A percentile compares a stretch with the other conserved stretches of the same genome.
phyloP scores from a whole-genome alignment of 805 yeast genomes.

The Cyberlindnera galapagoensis region DNA sequence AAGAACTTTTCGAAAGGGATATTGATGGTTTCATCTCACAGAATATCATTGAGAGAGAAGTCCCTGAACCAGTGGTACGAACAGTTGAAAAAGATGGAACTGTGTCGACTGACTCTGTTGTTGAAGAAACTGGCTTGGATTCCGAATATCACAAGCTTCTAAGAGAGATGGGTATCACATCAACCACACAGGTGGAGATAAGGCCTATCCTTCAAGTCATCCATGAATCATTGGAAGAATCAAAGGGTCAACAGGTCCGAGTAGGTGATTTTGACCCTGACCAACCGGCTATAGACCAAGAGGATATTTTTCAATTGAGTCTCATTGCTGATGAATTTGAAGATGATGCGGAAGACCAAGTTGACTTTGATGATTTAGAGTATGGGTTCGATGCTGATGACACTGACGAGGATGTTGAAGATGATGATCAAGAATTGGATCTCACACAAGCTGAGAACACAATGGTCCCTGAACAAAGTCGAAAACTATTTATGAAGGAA shows the following conservation, averaged over 20 bases:
- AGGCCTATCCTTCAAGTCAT: too few species aligned
- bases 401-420: slow-evolving; percentile 32
- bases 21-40: too few species aligned
- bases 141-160: slow-evolving; percentile 7
- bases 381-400: slow-evolving; percentile 26
- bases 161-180: slow-evolving; percentile 16
- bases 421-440: slow-evolving; percentile 20
- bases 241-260: too few species aligned
- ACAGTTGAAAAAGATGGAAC: too few species aligned
- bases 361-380: slow-evolving; percentile 31
- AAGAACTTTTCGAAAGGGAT: too few species aligned
- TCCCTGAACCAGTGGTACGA: too few species aligned
- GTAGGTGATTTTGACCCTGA: slow-evolving; percentile 4
- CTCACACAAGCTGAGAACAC: slow-evolving; percentile 6
- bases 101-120: too few species aligned
- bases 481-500: slow-evolving; percentile 17
- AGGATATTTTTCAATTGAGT: slow-evolving; percentile 47
- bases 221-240: too few species aligned
- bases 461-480: slow-evolving; percentile 17
- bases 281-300: slow-evolving; percentile 30
- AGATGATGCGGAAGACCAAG: slow-evolving; percentile 32
- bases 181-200: slow-evolving; percentile 2
- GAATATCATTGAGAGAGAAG: too few species aligned
- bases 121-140: too few species aligned
- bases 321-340: slow-evolving; percentile 44